phyloP scores from a whole-genome alignment of 2,329 filamentous ascomycete genomes.

The Domatiomyces globalis region DNA sequence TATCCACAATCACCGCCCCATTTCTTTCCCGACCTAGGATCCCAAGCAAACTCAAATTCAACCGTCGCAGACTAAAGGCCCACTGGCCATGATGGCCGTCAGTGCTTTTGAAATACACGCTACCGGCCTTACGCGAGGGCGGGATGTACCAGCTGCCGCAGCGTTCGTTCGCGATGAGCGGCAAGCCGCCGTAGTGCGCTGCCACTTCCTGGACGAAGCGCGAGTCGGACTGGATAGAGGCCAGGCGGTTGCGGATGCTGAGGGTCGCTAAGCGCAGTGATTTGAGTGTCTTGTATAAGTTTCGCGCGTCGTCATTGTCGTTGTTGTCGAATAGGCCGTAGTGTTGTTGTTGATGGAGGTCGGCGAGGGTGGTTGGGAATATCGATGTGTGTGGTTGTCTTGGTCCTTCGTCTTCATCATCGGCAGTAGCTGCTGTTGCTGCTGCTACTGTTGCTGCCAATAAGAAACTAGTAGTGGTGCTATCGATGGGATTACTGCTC shows the following conservation, averaged over 20 bases:
- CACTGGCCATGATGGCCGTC: conserved; percentile 86
- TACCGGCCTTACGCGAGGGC: conserved; percentile 49
- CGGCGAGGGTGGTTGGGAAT: conserved; percentile 13
- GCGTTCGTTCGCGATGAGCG: conserved; percentile 80
- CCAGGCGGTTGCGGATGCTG: conserved; percentile 65
- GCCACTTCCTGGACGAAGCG: conserved; percentile 54
- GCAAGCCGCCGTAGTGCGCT: conserved; percentile 36
- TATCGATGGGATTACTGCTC: not conserved
- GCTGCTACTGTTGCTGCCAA: not conserved
- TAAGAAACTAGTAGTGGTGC: not conserved
- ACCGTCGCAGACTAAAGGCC: conserved; percentile 69
- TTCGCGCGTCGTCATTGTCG: not conserved
- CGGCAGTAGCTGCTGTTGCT: not conserved
- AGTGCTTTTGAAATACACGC: conserved; percentile 94
- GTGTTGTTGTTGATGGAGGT: conserved; percentile 5
- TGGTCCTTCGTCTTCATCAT: not conserved
- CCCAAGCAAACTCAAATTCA: conserved; percentile 71
- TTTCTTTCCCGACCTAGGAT: conserved; percentile 42
- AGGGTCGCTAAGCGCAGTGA: conserved; percentile 63
- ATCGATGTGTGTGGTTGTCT: not conserved
- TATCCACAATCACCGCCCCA: conserved; percentile 71
- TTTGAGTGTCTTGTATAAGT: conserved; percentile 42
- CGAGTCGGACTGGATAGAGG: conserved; percentile 64
- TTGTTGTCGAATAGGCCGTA: conserved; percentile 7
- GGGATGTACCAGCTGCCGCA: conserved; percentile 92